Base-by-base conservation (phyloP, 306 rosid genomes). In the Lathyrus oleraceus region DNA sequence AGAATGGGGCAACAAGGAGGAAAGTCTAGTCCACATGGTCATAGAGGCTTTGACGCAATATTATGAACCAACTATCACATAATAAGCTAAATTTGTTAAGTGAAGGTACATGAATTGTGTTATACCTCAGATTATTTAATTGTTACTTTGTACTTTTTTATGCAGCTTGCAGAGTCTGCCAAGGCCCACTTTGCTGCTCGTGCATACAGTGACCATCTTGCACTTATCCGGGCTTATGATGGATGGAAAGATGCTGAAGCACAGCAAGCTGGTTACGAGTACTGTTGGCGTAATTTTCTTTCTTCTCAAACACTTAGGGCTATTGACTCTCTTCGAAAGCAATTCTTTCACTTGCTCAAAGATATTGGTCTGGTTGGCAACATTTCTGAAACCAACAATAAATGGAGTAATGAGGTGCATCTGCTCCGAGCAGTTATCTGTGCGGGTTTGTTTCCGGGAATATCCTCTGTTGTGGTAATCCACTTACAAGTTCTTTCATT, bases 121-220 rank as follows among this genome's bases (percentile, higher is more conserved):
- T 28, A 23, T 64, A 48, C n/a, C 21, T 47, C 28, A 27, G 11
- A 15, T 25, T 68, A 57, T 56, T 77, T 75, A 49, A 59, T 59
- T 77, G 73, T 75, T 68, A 3, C 15, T 14, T 39, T 81, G 73
- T 54, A 78, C 2, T 56, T 65, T 65, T 80, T 40, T 75, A 67
- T 82, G 67, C 83, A 95, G 99, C 97, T 85, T 84, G 99, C 95
- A 28, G 97, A 91, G 82, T 89, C 97, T 72, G 88, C 96, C 53
- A 95, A 95, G 76, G 82, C 86, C 65, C 92, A 84, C 76, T 86
- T 95, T 85, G 85, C 97, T 12, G 81, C 59, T 47, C 82, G 51
- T 66, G 96, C 77, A 58, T 79, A 78, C 51, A 95, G 97, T 72
- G 99, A 95, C 69, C 99, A 95, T 83, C 85, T 95, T 82, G 95